Evolutionary conservation across 139 green algal genomes (phyloP).

Genomic region (Edaphochlamys debaryana): DNA sequence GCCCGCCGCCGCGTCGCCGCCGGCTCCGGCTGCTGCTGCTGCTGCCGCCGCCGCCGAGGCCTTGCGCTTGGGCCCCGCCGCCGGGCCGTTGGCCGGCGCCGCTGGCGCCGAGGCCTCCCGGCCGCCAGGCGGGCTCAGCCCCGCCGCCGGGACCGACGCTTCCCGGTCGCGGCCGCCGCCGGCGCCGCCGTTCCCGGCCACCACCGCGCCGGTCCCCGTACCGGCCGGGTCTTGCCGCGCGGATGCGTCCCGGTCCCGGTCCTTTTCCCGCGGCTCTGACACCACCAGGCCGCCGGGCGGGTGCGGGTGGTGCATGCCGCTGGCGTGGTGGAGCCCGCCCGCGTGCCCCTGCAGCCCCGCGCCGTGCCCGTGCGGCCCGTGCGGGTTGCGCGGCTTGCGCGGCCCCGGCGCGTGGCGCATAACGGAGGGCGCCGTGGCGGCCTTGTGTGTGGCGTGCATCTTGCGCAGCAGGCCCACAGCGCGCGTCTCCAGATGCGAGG

Average conservation of each 20-base stretch:
- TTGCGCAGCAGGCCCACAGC: conserved; percentile 84
- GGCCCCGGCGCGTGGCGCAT: not conserved
- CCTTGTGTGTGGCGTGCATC: conserved; percentile 56
- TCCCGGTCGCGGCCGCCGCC: no score
- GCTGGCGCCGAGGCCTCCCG: no score
- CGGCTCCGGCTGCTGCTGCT: not conserved
- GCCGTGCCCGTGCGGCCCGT: no score
- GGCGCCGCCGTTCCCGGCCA: no score
- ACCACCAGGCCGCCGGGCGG: not conserved
- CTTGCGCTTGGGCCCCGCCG: conserved; percentile 18
- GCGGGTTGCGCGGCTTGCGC: not conserved
- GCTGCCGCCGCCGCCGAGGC: not conserved
- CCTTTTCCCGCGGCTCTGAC: not conserved
- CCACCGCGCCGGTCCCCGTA: no score
- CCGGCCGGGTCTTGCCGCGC: no score
- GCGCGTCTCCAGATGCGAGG: conserved; percentile 88
- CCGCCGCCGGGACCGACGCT: not conserved
- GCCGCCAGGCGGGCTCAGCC: no score
- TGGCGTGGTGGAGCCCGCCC: not conserved
- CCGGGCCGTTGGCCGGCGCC: not conserved
- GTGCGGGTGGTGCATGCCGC: not conserved
- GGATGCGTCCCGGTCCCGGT: conserved; percentile 4
- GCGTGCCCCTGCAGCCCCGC: no score
- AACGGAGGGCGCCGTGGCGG: conserved; percentile 12
- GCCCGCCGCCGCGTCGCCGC: not conserved